phyloP scores from a whole-genome alignment of 2,329 filamentous ascomycete genomes.

The Fusarium sambucinum region DNA sequence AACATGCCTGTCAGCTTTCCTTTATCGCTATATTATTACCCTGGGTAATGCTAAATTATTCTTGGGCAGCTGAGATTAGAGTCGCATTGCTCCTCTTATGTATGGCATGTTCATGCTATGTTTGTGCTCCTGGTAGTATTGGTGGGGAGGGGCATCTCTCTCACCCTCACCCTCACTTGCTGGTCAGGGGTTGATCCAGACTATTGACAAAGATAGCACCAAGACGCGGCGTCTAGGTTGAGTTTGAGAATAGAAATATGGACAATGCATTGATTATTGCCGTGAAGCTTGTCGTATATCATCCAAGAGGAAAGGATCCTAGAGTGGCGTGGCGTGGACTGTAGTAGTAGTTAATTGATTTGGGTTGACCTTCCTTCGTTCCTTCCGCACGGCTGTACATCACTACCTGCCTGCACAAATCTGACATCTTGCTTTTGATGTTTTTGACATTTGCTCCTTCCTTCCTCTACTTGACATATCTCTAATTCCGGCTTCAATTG shows the following conservation, averaged over 20 bases:
- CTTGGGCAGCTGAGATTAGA: constrained; percentile 5
- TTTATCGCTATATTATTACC: neutral
- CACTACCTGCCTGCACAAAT: neutral
- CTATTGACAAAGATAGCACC: constrained; percentile 26
- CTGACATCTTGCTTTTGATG: neutral
- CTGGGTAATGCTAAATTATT: constrained; percentile 1
- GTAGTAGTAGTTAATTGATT: constrained; percentile 8
- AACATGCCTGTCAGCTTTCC: neutral
- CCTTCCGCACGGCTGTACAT: neutral
- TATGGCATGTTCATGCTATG: constrained; percentile 18
- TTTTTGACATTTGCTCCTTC: constrained; percentile 16
- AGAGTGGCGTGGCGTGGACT: constrained; percentile 18
- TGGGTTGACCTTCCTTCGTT: neutral
- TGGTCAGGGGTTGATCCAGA: constrained; percentile 1
- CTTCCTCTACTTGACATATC: neutral
- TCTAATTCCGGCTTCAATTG: neutral
- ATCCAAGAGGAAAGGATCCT: constrained; percentile 1
- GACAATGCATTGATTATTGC: constrained; percentile 10
- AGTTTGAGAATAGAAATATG: neutral
- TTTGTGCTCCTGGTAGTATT: constrained; percentile 10
- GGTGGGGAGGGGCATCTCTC: constrained; percentile 20
- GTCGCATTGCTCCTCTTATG: constrained; percentile 21
- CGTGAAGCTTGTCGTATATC: constrained; percentile 4
- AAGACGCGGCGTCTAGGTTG: constrained; percentile 24
- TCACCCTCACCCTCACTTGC: neutral